These are phyloP conservation scores for Caulochytrium protostelioides DNA, from an alignment of 371 early-diverging fungal genomes.

Conservation along the genomic window DNA sequence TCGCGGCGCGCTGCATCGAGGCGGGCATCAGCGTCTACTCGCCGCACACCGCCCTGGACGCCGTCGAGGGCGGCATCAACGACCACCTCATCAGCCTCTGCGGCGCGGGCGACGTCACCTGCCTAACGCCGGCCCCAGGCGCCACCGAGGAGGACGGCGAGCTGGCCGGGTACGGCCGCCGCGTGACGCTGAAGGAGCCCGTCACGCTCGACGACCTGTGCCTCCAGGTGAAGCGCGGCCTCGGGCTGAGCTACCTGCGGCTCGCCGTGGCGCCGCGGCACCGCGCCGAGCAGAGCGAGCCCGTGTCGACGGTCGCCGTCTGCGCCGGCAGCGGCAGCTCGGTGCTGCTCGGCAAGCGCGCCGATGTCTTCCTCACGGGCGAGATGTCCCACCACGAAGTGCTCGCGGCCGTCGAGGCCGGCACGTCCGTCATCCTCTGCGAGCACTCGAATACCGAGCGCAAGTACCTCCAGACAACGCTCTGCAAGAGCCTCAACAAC, in stretches of 20 bases:
- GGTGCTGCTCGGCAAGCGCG: conserved; percentile 2
- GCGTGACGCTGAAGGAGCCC: too few relatives aligned
- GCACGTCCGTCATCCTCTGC: conserved; percentile 58
- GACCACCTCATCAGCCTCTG: not conserved
- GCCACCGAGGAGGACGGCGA: too few relatives aligned
- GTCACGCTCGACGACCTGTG: too few relatives aligned
- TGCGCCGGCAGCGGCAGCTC: conserved; percentile 58
- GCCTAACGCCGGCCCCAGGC: too few relatives aligned
- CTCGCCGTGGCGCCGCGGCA: conserved; percentile 50
- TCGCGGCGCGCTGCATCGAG: conserved; percentile 53
- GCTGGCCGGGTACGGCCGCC: too few relatives aligned
- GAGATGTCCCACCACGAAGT: conserved; percentile 85
- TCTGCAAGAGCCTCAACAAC: conserved; percentile 35
- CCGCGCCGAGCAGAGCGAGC: conserved; percentile 11
- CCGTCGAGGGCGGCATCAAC: conserved; percentile 46
- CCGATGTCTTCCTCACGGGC: conserved; percentile 59
- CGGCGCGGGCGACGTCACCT: not conserved
- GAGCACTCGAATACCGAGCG: conserved; percentile 85
- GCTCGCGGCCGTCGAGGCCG: conserved; percentile 42
- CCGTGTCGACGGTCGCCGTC: conserved; percentile 44
- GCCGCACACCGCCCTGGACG: conserved; percentile 81
- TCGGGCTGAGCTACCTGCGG: too few relatives aligned
- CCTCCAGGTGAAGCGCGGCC: too few relatives aligned
- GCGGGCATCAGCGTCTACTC: conserved; percentile 69
- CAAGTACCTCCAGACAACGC: conserved; percentile 43